Evolutionary conservation across 768 basidiomycete species (phyloP), one percentile per base, ranked within the genome.

Genomic region (Boletus pseudopeckii): DNA sequence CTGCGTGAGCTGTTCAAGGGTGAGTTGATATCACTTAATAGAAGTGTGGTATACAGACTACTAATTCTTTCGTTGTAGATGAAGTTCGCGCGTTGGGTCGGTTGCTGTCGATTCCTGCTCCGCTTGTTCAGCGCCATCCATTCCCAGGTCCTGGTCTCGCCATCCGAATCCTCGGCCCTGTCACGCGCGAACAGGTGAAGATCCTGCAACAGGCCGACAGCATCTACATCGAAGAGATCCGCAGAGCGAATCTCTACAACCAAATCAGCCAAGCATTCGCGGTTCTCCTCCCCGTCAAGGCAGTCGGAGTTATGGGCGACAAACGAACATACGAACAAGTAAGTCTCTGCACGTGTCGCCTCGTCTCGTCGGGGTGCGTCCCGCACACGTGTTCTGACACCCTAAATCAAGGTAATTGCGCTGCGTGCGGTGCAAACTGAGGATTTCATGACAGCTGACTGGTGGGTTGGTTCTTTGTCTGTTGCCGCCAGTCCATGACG

Each of bases 361-460:
- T 14, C 10, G 18, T 15, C 13, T n/a, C 18, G 0, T 22, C 9
- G 5, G 32, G 8, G 11, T 37, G 10, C 40, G 17, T 18, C 10
- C 51, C 7, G 10, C 8, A 30, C 33, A 4, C 34, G 2, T 50
- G 43, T 54, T 55, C 53, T 47, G 20, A 61, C 24, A 38, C 48
- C 36, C 14, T 26, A 3, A 38, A 28, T 32, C 28, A 61, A 89
- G 85, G 95, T 99, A 45, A 92, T 98, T 53, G 91, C 92, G 1
- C 77, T 99, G 49, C 84, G 97, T 47, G 97, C 97, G 3, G 96
- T 98, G 9, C 88, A 91, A 67, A 86, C 94, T n/a, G 96, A 98
- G 68, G 97, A 99, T 71, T 99, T 99, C 68, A 99, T 99, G 97
- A 99, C 97, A 14, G 97, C 97, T 34, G 96, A 98, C 70, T 98